These are phyloP conservation scores for Beauveria asiatica DNA, from an alignment of 2,329 filamentous ascomycete species.

Conservation along the genomic window DNA sequence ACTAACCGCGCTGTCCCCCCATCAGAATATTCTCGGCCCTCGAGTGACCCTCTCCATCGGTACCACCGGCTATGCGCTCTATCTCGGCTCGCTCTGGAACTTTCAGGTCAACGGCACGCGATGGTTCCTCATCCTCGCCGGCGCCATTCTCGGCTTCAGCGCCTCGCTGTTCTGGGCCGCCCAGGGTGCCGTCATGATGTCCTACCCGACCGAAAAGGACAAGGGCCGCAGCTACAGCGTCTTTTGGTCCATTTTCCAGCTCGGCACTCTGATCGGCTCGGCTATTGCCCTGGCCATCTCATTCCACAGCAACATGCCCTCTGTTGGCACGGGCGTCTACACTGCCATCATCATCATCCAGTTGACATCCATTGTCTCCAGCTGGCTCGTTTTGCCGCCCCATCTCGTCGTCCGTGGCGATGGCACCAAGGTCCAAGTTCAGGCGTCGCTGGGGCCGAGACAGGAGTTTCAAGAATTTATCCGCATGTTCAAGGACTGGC, in stretches of 20 bases:
- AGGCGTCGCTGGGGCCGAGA: constrained; percentile 9
- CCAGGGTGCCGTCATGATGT: constrained; percentile 73
- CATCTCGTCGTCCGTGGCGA: constrained; percentile 13
- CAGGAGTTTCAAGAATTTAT: constrained; percentile 13
- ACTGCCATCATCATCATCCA: constrained; percentile 19
- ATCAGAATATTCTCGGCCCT: constrained; percentile 56
- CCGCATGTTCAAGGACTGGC: constrained; percentile 16
- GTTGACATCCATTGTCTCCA: constrained; percentile 13
- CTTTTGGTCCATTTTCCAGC: constrained; percentile 87
- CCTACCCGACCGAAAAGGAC: constrained; percentile 64
- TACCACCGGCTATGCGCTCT: constrained; percentile 63
- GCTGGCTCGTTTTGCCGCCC: constrained; percentile 14
- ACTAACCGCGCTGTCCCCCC: neutral
- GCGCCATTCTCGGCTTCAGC: constrained; percentile 61
- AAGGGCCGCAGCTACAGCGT: constrained; percentile 77
- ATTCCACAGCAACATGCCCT: constrained; percentile 13
- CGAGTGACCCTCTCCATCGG: constrained; percentile 56
- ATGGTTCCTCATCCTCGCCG: constrained; percentile 63
- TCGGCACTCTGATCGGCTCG: constrained; percentile 73
- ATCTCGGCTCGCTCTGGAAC: constrained; percentile 56
- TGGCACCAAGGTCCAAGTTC: constrained; percentile 6
- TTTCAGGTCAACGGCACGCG: constrained; percentile 56
- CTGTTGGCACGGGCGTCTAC: constrained; percentile 19
- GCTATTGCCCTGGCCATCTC: constrained; percentile 19
- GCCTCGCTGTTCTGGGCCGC: constrained; percentile 68